These are phyloP conservation scores for Debaryomyces hansenii DNA, from an alignment of 805 yeast species.

Conservation along the genomic window DNA sequence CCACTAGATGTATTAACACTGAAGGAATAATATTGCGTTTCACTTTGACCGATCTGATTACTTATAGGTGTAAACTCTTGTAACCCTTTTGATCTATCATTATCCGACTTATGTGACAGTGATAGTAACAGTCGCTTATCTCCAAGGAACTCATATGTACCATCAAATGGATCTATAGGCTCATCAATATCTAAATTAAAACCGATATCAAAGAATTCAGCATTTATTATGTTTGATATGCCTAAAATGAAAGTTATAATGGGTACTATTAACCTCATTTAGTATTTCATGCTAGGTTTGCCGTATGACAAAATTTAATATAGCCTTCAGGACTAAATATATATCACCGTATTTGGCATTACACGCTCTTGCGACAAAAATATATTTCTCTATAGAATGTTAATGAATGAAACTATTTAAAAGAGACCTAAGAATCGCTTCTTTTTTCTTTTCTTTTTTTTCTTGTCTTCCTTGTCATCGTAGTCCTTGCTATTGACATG, in stretches of 20 bases:
- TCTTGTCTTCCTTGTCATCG: constrained; percentile 3
- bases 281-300: constrained; percentile 2
- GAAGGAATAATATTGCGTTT: constrained; percentile 43
- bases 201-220: constrained; percentile 8
- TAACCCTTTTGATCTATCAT: constrained; percentile 24
- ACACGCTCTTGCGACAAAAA: too few species aligned
- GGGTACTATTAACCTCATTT: constrained; percentile 5
- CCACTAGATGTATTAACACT: constrained; percentile 46
- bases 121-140: neutral
- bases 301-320: neutral
- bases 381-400: neutral
- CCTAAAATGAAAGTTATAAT: neutral
- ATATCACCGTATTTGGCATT: too few species aligned
- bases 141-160: neutral
- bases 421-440: constrained; percentile 37
- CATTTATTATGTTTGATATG: neutral
- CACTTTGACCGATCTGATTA: constrained; percentile 34
- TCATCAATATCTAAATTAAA: constrained; percentile 15
- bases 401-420: constrained; percentile 9
- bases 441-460: constrained; percentile 26
- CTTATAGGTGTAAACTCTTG: constrained; percentile 38
- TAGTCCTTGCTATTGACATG: neutral
- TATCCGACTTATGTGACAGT: neutral
- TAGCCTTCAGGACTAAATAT: too few species aligned
- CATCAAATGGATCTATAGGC: constrained; percentile 8